Conservation (phyloP, 2,329 filamentous ascomycete genomes). For the Hymenotorrendiella dingleyae region DNA sequence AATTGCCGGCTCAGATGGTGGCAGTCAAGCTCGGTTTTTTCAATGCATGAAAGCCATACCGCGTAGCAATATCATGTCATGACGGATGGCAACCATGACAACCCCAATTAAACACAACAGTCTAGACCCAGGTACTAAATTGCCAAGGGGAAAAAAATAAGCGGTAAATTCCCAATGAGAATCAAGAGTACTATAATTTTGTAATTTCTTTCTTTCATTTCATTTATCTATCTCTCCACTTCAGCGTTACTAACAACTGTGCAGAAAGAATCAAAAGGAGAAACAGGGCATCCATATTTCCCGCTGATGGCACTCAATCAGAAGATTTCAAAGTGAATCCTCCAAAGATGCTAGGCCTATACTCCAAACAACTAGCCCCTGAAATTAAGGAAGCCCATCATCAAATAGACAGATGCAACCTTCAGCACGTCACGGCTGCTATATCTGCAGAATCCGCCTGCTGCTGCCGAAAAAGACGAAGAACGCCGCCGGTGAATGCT, state of each 20-base stretch:
- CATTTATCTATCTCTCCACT: conserved; percentile 3
- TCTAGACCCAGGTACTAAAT: too few species aligned
- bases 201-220: conserved; percentile 5
- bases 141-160: too few species aligned
- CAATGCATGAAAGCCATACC: too few species aligned
- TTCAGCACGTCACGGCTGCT: conserved; percentile 19
- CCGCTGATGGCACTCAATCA: not conserved
- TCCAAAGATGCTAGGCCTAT: conserved; percentile 22
- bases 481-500: conserved; percentile 24
- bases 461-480: conserved; percentile 10
- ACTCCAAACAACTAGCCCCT: conserved; percentile 25
- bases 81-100: too few species aligned
- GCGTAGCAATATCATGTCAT: too few species aligned
- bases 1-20: too few species aligned
- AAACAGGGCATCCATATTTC: conserved; percentile 1
- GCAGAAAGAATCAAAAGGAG: conserved; percentile 4
- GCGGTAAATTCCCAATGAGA: too few species aligned
- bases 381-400: conserved; percentile 15
- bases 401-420: conserved; percentile 23
- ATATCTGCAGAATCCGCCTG: conserved; percentile 14
- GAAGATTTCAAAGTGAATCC: conserved; percentile 6
- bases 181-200: too few species aligned
- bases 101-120: too few species aligned
- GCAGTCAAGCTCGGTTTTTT: too few species aligned
- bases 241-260: conserved; percentile 5